A percentile compares a stretch with the other conserved stretches of the same genome.
phyloP scores from a whole-genome alignment of 169 alveolate genomes.

The Plasmodium coatneyi region DNA sequence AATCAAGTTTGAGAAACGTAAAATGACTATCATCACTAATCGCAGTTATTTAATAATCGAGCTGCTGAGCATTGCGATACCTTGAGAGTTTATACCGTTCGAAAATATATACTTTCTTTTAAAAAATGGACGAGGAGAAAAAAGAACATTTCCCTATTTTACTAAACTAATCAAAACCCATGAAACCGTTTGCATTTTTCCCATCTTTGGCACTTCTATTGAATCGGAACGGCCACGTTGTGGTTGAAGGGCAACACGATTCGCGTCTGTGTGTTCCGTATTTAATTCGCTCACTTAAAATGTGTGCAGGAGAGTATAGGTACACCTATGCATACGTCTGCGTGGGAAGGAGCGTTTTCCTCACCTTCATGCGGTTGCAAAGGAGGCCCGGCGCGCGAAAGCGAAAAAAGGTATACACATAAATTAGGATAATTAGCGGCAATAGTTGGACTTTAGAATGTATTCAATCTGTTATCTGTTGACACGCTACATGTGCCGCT shows the following conservation, averaged over 20 bases:
- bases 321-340: neutral
- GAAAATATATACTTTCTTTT: neutral
- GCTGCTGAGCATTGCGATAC: neutral
- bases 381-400: neutral
- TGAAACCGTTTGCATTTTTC: neutral
- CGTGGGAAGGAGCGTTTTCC: neutral
- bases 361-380: neutral
- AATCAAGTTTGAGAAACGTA: neutral
- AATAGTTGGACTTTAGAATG: neutral
- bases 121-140: neutral
- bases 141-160: neutral
- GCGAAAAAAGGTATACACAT: neutral
- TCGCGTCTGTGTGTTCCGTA: neutral
- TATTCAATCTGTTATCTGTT: neutral
- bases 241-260: neutral
- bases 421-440: neutral
- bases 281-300: neutral
- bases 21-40: neutral
- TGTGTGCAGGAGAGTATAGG: neutral
- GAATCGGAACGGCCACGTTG: neutral
- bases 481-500: neutral
- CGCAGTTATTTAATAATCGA: neutral
- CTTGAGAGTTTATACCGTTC: neutral
- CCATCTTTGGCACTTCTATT: neutral
- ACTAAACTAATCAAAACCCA: neutral